Evolutionary conservation across 495 filamentous ascomycete genomes (phyloP).

Genomic region (Sordaria brevicollis): DNA sequence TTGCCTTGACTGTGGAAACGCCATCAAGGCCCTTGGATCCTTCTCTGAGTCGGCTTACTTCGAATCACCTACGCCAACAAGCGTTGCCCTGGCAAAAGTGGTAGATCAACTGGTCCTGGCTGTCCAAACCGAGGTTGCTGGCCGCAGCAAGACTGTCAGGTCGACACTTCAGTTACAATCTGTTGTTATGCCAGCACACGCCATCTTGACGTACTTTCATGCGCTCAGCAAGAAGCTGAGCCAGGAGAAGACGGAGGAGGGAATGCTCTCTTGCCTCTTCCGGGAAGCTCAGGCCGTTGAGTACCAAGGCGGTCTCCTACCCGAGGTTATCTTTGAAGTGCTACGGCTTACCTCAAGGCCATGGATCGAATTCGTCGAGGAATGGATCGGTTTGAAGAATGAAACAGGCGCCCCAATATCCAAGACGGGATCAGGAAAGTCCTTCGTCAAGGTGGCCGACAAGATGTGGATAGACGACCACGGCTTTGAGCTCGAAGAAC

Average conservation of each 20-base stretch:
- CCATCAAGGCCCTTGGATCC: conserved; percentile 38
- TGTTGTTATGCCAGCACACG: conserved; percentile 51
- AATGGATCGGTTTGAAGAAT: conserved; percentile 65
- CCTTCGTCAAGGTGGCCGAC: conserved; percentile 54
- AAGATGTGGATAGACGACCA: conserved; percentile 44
- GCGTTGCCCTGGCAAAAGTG: conserved; percentile 52
- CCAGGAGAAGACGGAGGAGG: conserved; percentile 49
- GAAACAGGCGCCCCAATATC: conserved; percentile 40
- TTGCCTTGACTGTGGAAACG: conserved; percentile 51
- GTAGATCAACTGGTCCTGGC: conserved; percentile 44
- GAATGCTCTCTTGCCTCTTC: conserved; percentile 58
- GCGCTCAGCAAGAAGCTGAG: conserved; percentile 47
- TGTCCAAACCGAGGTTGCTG: conserved; percentile 45
- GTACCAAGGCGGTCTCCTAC: conserved; percentile 49
- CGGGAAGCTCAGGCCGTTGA: conserved; percentile 52
- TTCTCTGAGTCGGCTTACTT: conserved; percentile 42
- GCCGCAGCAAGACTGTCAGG: conserved; percentile 23
- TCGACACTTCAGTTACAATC: conserved; percentile 61
- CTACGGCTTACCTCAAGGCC: conserved; percentile 53
- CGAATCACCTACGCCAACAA: conserved; percentile 34
- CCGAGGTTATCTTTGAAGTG: conserved; percentile 54
- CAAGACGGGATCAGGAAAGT: conserved; percentile 33
- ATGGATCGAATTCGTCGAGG: conserved; percentile 61
- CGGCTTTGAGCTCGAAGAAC: conserved; percentile 38
- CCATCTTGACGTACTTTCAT: conserved; percentile 52